phyloP scores from a whole-genome alignment of 2,329 filamentous ascomycete genomes.

The Aspergillus hiratsukae region DNA sequence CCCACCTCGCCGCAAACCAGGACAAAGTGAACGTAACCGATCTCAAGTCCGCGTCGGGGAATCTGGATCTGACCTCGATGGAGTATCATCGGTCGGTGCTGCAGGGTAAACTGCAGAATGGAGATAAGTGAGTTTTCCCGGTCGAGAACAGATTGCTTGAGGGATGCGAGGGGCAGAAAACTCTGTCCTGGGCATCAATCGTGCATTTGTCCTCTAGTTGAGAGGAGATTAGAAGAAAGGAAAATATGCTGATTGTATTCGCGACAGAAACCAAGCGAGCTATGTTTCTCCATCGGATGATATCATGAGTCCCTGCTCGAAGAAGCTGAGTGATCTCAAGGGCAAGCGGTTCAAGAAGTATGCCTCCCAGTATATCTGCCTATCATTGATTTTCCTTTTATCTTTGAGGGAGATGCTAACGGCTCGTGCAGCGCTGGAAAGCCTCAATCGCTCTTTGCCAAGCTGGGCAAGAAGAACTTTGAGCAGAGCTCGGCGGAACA shows the following conservation, averaged over 20 bases:
- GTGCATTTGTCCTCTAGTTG: background rate
- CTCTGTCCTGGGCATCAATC: constrained; percentile 1
- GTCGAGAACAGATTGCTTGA: background rate
- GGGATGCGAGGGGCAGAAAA: background rate
- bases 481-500: constrained; percentile 32
- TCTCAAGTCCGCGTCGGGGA: constrained; percentile 27
- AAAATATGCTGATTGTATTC: background rate
- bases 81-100: constrained; percentile 42
- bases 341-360: constrained; percentile 47
- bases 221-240: too few relatives aligned
- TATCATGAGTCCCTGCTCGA: constrained; percentile 48
- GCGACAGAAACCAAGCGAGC: constrained; percentile 25
- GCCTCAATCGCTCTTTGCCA: constrained; percentile 45
- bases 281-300: constrained; percentile 49
- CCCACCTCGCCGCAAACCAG: constrained; percentile 28
- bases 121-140: constrained; percentile 33
- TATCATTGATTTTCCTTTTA: background rate
- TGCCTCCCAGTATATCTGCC: constrained; percentile 1
- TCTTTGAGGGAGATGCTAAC: constrained; percentile 2
- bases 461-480: constrained; percentile 43
- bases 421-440: constrained; percentile 30
- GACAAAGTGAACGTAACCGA: constrained; percentile 22
- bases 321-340: constrained; percentile 48
- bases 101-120: constrained; percentile 37
- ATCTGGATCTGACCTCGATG: constrained; percentile 34